Conservation (phyloP, 805 yeast species). For the Starmerella roubikii region DNA sequence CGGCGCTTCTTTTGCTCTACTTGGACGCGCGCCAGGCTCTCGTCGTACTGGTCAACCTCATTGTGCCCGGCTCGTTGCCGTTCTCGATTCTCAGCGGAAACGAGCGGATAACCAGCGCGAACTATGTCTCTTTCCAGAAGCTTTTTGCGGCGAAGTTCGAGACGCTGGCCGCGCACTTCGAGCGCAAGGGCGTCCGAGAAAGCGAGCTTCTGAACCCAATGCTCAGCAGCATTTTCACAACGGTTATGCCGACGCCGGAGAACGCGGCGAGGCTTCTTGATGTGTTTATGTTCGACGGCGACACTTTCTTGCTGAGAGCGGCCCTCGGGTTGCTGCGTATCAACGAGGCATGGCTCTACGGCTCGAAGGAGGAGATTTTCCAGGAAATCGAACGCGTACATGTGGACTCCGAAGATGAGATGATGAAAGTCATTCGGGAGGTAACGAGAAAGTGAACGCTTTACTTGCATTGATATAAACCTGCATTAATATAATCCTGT, state of each 20-base stretch:
- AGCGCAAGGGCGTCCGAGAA: conserved; percentile 31
- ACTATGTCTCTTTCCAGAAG: conserved; percentile 35
- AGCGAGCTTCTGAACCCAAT: conserved; percentile 33
- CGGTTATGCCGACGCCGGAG: conserved; percentile 33
- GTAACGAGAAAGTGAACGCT: conserved; percentile 4
- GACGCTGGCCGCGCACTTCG: conserved; percentile 38
- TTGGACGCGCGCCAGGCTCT: conserved; percentile 31
- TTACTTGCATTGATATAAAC: background rate
- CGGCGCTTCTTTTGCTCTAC: conserved; percentile 32
- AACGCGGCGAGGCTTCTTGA: conserved; percentile 40
- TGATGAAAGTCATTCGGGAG: conserved; percentile 12
- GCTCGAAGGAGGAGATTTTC: conserved; percentile 36
- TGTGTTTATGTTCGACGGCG: conserved; percentile 49
- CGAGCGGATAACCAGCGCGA: conserved; percentile 27
- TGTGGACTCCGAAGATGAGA: conserved; percentile 8
- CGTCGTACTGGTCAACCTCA: conserved; percentile 29
- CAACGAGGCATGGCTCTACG: conserved; percentile 40
- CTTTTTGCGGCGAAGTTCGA: conserved; percentile 35
- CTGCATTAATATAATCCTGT: background rate
- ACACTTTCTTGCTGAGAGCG: conserved; percentile 38
- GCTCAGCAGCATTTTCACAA: conserved; percentile 33
- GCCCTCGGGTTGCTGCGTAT: conserved; percentile 39
- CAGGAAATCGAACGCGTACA: conserved; percentile 17
- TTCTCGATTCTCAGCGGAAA: conserved; percentile 25
- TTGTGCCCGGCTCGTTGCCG: conserved; percentile 27